Conservation (phyloP, 208 protist species). For the Willaertia magna region DNA sequence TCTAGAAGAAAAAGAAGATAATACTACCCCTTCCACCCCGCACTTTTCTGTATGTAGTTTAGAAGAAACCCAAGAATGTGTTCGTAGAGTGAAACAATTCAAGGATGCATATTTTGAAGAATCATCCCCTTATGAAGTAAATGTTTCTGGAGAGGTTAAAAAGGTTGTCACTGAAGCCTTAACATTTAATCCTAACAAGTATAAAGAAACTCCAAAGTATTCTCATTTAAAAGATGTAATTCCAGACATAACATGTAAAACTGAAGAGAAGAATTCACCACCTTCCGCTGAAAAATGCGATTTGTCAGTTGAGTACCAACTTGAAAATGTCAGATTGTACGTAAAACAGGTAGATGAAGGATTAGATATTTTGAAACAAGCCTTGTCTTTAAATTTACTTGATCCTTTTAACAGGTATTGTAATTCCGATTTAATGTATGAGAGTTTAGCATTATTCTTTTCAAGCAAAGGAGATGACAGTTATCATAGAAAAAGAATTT, state of each 20-base stretch:
- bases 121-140: not conserved
- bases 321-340: not conserved
- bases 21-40: not conserved
- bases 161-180: not conserved
- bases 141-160: not conserved
- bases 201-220: too few species aligned
- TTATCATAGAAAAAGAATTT: not conserved
- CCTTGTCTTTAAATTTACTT: not conserved
- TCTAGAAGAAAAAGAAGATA: not conserved
- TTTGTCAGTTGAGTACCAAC: not conserved
- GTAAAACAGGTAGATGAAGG: not conserved
- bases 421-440: not conserved
- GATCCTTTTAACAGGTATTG: not conserved
- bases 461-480: not conserved
- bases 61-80: not conserved
- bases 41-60: not conserved
- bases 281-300: not conserved
- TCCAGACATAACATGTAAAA: not conserved
- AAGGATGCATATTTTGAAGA: not conserved
- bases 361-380: not conserved
- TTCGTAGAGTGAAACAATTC: not conserved
- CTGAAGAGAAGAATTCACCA: not conserved
- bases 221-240: not conserved
- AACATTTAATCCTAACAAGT: too few species aligned
- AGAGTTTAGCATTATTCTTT: not conserved